Evolutionary conservation across 2,329 filamentous ascomycete species (phyloP), one percentile per base, ranked within the genome.

Genomic region (Calonectria ilicicola): DNA sequence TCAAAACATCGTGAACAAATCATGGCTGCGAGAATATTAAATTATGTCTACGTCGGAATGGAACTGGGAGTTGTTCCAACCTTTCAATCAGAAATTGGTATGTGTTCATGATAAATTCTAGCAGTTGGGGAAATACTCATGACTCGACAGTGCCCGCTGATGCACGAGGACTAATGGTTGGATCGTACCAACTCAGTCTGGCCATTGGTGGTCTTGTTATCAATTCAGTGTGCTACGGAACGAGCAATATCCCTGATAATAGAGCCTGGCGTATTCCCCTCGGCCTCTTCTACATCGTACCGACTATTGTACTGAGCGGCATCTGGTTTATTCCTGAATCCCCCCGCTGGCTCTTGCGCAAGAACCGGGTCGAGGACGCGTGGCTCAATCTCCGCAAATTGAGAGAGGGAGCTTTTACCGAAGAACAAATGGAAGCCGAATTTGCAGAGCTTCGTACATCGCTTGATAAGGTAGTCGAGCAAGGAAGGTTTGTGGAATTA

Each of bases 181-280:
- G 80, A 9, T 79, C 82, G 0, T 85, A 84, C 69, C 82, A 84
- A 51, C 69, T 83, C 6, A 80, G 79, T 27, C 72, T 84, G 2
- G 70, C 74, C 0, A 46, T 83, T 5, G 77, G 77, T 4, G 77
- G 78, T 0, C 68, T 82, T 5, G 75, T 81, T 17, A 80, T 80
- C 71, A 77, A 80, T 44, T 75, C 69, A 0, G 69, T 79, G 17
- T 78, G 76, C 42, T 73, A 67, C 35, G 78, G 75, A 2, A 79
- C 78, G 2, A 78, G 77, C 46, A 51, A 46, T 0, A 53, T 79
- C 2, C 47, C 68, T 0, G 76, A 77, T 3, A 78, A 78, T 8
- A 69, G 74, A 35, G 69, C 78, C 0, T 79, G 76, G 73, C 70
- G 75, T 8, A 78, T 79, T 0, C 78, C 78, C 0, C 64, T 77